phyloP scores from a whole-genome alignment of 2,329 filamentous ascomycete species.

The Diaporthe sp. region DNA sequence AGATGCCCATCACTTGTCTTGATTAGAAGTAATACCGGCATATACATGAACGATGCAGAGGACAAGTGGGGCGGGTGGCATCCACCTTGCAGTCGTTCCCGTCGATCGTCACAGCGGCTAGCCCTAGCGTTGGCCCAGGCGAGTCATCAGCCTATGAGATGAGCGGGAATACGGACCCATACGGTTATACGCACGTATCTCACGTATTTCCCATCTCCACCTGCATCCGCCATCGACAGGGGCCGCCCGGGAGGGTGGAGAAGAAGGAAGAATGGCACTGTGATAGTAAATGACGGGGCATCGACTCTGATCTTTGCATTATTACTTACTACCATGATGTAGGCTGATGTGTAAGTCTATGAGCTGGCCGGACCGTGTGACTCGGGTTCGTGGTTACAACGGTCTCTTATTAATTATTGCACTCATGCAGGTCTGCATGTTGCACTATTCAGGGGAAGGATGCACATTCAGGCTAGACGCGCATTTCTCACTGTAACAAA shows the following conservation, averaged over 20 bases:
- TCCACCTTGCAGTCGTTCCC: slow-evolving; percentile 7
- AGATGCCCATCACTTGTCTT: neutral
- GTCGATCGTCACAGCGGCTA: neutral
- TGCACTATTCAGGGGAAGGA: neutral
- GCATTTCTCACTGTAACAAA: no score
- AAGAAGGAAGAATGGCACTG: neutral
- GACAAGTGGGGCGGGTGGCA: neutral
- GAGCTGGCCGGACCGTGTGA: neutral
- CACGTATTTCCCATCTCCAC: neutral
- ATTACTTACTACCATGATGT: neutral
- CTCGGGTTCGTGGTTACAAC: neutral
- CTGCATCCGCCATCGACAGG: neutral
- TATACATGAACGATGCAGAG: neutral
- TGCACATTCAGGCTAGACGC: neutral
- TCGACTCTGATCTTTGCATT: neutral
- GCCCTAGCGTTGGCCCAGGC: neutral
- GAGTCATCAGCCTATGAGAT: neutral
- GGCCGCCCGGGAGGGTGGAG: neutral
- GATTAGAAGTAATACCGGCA: neutral
- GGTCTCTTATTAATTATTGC: neutral
- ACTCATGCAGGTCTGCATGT: neutral
- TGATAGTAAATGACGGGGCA: neutral
- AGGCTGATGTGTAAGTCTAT: neutral
- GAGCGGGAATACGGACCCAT: neutral
- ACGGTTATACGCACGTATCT: slow-evolving; percentile 2